Evolutionary conservation across 176 grass and related monocot species (phyloP).

Genomic region (Oryza australiensis): DNA sequence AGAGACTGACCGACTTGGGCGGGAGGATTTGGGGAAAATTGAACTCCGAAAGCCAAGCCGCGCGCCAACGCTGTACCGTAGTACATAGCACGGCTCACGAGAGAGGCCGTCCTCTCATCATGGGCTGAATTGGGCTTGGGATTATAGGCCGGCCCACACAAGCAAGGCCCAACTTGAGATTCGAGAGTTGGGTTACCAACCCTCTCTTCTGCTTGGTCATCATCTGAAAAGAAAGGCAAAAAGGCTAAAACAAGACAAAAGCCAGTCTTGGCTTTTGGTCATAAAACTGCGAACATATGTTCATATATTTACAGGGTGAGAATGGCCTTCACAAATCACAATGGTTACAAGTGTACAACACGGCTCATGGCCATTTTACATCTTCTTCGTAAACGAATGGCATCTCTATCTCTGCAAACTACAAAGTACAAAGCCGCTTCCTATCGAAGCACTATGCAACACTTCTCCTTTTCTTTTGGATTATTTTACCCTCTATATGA

Average conservation of each 20-base stretch:
- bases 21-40: constrained; percentile 37
- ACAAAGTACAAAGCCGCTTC: not conserved
- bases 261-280: not conserved
- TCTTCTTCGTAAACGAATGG: constrained; percentile 23
- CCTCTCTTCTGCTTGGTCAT: not conserved
- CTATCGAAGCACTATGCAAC: constrained; percentile 4
- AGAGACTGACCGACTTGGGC: constrained; percentile 16
- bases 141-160: too few species aligned
- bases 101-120: not conserved
- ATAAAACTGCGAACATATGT: not conserved
- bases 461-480: not conserved
- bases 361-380: not conserved
- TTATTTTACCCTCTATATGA: too few species aligned
- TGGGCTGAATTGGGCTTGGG: not conserved
- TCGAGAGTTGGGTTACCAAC: not conserved
- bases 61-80: not conserved
- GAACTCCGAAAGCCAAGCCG: constrained; percentile 8
- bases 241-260: not conserved
- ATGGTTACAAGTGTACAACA: not conserved
- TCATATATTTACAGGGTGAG: not conserved
- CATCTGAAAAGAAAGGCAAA: not conserved
- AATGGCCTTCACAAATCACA: not conserved
- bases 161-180: not conserved
- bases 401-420: too few species aligned
- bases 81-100: not conserved